These are phyloP conservation scores for Capsicum rhomboideum DNA, from an alignment of 257 asterid species.

Conservation along the genomic window DNA sequence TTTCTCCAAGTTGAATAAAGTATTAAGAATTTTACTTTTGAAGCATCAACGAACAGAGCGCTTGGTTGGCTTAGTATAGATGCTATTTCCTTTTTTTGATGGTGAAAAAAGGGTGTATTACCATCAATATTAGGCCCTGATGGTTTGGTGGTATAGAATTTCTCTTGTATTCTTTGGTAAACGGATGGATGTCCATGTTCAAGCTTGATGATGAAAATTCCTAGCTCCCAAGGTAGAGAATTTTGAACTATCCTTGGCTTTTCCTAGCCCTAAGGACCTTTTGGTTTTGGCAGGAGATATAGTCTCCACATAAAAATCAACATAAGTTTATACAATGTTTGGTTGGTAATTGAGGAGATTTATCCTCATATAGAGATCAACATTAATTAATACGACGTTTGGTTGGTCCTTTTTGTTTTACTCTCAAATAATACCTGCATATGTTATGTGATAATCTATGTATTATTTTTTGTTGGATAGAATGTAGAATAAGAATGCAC, in stretches of 20 bases:
- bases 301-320: not conserved
- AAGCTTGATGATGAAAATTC: not conserved
- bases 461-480: not conserved
- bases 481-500: not conserved
- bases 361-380: not conserved
- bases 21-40: not conserved
- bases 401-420: not conserved
- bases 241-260: not conserved
- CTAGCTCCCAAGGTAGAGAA: not conserved
- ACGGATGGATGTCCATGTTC: not conserved
- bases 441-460: not conserved
- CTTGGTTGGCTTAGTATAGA: not conserved
- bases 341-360: not conserved
- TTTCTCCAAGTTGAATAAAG: slow-evolving; percentile 2
- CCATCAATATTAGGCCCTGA: slow-evolving; percentile 6
- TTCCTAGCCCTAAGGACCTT: not conserved
- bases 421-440: not conserved
- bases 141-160: not conserved
- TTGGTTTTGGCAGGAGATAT: not conserved
- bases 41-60: not conserved
- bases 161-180: not conserved
- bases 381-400: not conserved
- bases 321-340: not conserved
- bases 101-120: not conserved
- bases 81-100: not conserved